Percentiles rank a stretch among this genome's conserved stretches.
These are phyloP conservation scores for Alternaria dauci DNA, from an alignment of 2,329 filamentous ascomycete species.

Conservation along the genomic window DNA sequence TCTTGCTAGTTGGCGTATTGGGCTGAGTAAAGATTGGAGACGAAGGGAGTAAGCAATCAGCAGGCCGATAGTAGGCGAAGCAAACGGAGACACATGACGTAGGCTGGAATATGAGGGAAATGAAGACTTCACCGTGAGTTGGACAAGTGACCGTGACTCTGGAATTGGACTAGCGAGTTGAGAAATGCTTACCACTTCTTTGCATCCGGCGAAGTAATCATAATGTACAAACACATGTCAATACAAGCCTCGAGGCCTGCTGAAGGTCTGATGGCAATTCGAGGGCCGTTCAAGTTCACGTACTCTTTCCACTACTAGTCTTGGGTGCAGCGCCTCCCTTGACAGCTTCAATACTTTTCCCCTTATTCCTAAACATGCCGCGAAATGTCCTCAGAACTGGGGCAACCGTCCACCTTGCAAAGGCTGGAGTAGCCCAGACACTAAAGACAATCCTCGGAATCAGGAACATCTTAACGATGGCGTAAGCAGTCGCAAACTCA, in stretches of 20 bases:
- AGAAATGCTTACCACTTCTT: conserved; percentile 2
- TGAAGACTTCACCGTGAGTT: background rate
- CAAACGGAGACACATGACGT: conserved; percentile 10
- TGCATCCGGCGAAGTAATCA: background rate
- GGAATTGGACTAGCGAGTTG: background rate
- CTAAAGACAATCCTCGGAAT: conserved; percentile 79
- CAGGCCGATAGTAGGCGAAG: conserved; percentile 1
- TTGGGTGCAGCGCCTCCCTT: conserved; percentile 44
- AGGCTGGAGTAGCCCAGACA: conserved; percentile 91
- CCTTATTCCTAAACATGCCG: conserved; percentile 50
- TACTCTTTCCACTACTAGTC: conserved; percentile 19
- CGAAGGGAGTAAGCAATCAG: background rate
- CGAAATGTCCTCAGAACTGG: conserved; percentile 45
- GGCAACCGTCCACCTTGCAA: conserved; percentile 64
- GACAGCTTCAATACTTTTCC: conserved; percentile 44
- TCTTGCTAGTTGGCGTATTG: conserved; percentile 14
- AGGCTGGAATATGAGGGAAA: background rate
- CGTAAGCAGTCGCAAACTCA: conserved; percentile 86
- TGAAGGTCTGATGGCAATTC: background rate
- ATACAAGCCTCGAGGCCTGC: background rate
- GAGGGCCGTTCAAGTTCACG: background rate
- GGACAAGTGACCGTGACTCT: background rate
- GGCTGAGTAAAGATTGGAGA: background rate
- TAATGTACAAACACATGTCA: background rate
- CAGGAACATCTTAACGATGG: conserved; percentile 84